These are phyloP conservation scores for Royoungia palumana DNA, from an alignment of 768 basidiomycete genomes.

Conservation along the genomic window DNA sequence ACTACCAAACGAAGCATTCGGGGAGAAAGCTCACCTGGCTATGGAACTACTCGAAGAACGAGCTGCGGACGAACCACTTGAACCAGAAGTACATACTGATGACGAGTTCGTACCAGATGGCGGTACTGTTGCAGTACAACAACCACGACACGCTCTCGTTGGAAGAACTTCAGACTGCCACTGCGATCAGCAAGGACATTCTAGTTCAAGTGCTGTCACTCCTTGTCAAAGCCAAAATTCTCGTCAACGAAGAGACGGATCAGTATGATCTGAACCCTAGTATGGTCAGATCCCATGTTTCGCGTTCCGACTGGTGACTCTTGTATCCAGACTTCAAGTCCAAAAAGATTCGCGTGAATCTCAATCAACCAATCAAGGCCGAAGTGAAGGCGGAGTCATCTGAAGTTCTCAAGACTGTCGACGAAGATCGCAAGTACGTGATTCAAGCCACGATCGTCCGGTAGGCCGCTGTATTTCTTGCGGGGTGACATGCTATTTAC, in stretches of 20 bases:
- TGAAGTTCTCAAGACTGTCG: slow-evolving; percentile 91
- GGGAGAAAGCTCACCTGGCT: slow-evolving; percentile 97
- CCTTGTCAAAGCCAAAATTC: slow-evolving; percentile 85
- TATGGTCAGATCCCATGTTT: slow-evolving; percentile 23
- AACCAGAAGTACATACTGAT: slow-evolving; percentile 95
- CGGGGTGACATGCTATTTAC: neutral
- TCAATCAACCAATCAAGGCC: slow-evolving; percentile 90
- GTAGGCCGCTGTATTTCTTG: slow-evolving; percentile 20
- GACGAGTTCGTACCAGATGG: slow-evolving; percentile 94
- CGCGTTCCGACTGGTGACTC: neutral
- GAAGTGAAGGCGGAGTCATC: slow-evolving; percentile 89
- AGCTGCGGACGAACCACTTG: slow-evolving; percentile 88
- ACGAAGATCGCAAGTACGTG: slow-evolving; percentile 95
- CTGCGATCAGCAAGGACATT: slow-evolving; percentile 76
- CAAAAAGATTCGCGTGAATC: slow-evolving; percentile 89
- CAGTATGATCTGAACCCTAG: slow-evolving; percentile 91
- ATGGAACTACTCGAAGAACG: slow-evolving; percentile 98
- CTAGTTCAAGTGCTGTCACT: slow-evolving; percentile 60
- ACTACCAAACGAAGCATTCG: slow-evolving; percentile 91
- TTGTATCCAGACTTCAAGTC: slow-evolving; percentile 70
- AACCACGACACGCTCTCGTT: slow-evolving; percentile 80
- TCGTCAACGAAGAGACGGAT: slow-evolving; percentile 84
- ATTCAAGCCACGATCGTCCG: slow-evolving; percentile 94
- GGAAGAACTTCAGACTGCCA: slow-evolving; percentile 75
- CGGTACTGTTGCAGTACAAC: slow-evolving; percentile 93